Evolutionary conservation across 1,284 basidiomycete genomes (phyloP), one percentile per base, ranked within the genome.

Genomic region (Rhodotorula sp.): DNA sequence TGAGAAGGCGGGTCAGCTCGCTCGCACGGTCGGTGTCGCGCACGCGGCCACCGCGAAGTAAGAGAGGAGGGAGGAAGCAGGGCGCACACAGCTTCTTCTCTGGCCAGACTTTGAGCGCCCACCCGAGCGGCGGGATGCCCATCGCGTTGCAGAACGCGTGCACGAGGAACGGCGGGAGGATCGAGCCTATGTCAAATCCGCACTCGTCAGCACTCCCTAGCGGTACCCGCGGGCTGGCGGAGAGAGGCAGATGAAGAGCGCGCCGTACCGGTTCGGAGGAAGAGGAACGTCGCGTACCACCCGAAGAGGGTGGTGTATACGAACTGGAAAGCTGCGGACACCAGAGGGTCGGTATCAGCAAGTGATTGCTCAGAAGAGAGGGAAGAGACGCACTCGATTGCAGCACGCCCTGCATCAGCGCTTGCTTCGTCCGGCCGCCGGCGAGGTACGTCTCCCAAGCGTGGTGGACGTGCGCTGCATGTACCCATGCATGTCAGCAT

Each of bases 141-240:
- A 97, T 95, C 58, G 91, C 80, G 80, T 99, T 99, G 84, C 96
- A 98, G 79, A 94, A 94, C 6, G 91, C 83, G 81, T 99, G 96
- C 0, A 91, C 87, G 44, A 86, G 81, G 65, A 94, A 84, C 0
- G 92, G 85, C 0, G 86, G 84, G 44, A 83, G 53, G 51, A 83
- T 67, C 2, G 81, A 82, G 22, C 80, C 81, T 82, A 61, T 21
- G 13, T n/a, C n/a, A n/a, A n/a, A n/a, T n/a, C n/a, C n/a, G n/a
- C n/a, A n/a, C n/a, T n/a, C n/a, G n/a, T n/a, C n/a, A n/a, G n/a
- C n/a, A n/a, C n/a, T n/a, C n/a, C n/a, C n/a, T n/a, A n/a, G n/a
- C n/a, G n/a, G 12, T 22, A 48, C 3, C 46, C 21, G 53, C 50
- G 15, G 32, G 56, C 8, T 3, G 39, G 32, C 34, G 15, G 12